Percentiles rank a stretch among this genome's conserved stretches.
These are phyloP conservation scores for Rhizophora apiculata DNA, from an alignment of 345 rosid genomes.

Conservation along the genomic window DNA sequence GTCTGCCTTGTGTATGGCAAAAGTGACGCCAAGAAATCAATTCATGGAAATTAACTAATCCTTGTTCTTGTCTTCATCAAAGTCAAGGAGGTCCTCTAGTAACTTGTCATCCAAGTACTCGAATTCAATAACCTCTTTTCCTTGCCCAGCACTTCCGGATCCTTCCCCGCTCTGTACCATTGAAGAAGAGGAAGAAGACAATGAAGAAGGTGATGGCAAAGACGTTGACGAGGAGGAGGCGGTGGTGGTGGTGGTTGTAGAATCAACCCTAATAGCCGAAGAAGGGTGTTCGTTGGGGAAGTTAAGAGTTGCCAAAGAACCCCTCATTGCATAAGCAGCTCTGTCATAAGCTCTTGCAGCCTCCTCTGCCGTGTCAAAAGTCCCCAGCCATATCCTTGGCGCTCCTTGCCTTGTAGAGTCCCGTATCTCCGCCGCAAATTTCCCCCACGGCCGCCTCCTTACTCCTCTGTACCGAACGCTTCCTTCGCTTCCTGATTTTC, in stretches of 20 bases:
- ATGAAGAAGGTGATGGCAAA: not conserved
- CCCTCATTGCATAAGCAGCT: slow-evolving; percentile 72
- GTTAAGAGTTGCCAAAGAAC: slow-evolving; percentile 63
- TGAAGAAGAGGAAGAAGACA: not conserved
- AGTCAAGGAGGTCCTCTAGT: slow-evolving; percentile 54
- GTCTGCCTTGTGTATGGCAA: too few relatives aligned
- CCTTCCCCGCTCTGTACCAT: slow-evolving; percentile 12
- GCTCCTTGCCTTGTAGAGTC: slow-evolving; percentile 65
- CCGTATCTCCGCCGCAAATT: slow-evolving; percentile 84
- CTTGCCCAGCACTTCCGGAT: slow-evolving; percentile 8
- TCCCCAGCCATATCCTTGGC: slow-evolving; percentile 74
- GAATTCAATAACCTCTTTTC: slow-evolving; percentile 41
- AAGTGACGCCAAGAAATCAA: not conserved
- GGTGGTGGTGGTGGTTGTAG: slow-evolving; percentile 19
- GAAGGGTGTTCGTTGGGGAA: slow-evolving; percentile 58
- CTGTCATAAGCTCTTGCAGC: slow-evolving; percentile 83
- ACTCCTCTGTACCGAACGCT: slow-evolving; percentile 53
- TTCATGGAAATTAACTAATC: slow-evolving; percentile 16
- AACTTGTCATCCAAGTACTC: slow-evolving; percentile 54
- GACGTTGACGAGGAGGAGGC: not conserved
- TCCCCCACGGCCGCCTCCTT: slow-evolving; percentile 78
- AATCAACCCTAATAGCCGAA: slow-evolving; percentile 12
- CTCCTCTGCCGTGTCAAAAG: slow-evolving; percentile 67
- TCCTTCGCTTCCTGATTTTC: slow-evolving; percentile 19
- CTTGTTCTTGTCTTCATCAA: slow-evolving; percentile 21